phyloP scores from a whole-genome alignment of 73 alveolate species.

The Effrenium voratum region DNA sequence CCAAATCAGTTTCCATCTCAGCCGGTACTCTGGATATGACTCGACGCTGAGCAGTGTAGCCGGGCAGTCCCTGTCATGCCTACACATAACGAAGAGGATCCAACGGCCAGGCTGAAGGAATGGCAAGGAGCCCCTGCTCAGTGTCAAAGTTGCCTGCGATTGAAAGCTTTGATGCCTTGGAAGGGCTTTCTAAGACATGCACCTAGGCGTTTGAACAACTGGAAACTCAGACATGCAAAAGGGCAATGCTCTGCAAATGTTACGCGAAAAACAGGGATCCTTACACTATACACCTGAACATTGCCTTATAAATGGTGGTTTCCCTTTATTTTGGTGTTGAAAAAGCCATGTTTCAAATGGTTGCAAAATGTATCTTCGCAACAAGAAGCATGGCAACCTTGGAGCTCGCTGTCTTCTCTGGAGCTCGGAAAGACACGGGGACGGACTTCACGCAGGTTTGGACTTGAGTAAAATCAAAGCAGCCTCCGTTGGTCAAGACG shows the following conservation, averaged over 20 bases:
- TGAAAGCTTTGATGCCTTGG: too few relatives aligned
- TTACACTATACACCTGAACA: too few relatives aligned
- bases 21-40: constrained; percentile 21
- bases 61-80: background rate
- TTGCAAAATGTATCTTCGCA: background rate
- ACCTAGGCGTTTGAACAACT: too few relatives aligned
- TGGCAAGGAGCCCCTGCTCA: constrained; percentile 57
- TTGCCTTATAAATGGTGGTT: background rate
- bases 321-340: background rate
- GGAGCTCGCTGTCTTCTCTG: background rate
- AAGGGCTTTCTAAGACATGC: too few relatives aligned
- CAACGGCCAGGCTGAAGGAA: constrained; percentile 69
- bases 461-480: background rate
- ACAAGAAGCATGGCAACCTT: constrained; percentile 17
- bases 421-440: constrained; percentile 64
- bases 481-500: constrained; percentile 13
- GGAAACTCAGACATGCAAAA: too few relatives aligned
- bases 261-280: too few relatives aligned
- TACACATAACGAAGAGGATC: constrained; percentile 65
- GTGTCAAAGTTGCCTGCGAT: too few relatives aligned
- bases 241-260: too few relatives aligned
- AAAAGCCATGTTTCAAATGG: background rate
- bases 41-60: constrained; percentile 1
- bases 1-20: background rate
- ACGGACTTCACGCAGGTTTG: constrained; percentile 47